Conservation (phyloP, 169 alveolate genomes). For the Perkinsus marinus region DNA sequence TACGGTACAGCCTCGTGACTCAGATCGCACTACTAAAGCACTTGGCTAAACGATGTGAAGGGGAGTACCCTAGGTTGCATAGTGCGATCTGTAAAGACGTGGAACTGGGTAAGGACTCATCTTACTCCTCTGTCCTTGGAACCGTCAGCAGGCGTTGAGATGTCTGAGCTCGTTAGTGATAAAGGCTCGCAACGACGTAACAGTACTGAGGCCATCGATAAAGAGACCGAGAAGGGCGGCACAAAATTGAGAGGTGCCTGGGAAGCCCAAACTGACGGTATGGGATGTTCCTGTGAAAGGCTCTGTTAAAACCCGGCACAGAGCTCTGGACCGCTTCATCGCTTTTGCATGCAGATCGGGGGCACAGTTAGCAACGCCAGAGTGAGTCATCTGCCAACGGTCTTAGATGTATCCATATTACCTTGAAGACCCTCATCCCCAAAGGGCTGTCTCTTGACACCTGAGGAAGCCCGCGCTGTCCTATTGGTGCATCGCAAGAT, state of each 20-base stretch:
- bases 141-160: neutral
- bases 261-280: no score
- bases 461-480: neutral
- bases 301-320: neutral
- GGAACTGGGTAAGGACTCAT: neutral
- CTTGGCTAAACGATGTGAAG: neutral
- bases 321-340: neutral
- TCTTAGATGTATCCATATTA: no score
- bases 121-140: neutral
- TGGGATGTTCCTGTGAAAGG: neutral
- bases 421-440: neutral
- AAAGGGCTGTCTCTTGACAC: neutral
- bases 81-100: neutral
- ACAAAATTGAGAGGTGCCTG: no score
- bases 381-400: no score
- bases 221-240: no score
- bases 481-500: neutral
- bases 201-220: no score
- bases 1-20: neutral
- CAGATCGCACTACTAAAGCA: neutral
- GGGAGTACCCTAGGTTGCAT: neutral
- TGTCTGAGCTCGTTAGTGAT: neutral
- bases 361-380: neutral
- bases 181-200: neutral
- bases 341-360: neutral